Percentiles rank a stretch among this genome's conserved stretches.
Conservation (phyloP, 352 stramenopile species). For the Globisporangium solare region DNA sequence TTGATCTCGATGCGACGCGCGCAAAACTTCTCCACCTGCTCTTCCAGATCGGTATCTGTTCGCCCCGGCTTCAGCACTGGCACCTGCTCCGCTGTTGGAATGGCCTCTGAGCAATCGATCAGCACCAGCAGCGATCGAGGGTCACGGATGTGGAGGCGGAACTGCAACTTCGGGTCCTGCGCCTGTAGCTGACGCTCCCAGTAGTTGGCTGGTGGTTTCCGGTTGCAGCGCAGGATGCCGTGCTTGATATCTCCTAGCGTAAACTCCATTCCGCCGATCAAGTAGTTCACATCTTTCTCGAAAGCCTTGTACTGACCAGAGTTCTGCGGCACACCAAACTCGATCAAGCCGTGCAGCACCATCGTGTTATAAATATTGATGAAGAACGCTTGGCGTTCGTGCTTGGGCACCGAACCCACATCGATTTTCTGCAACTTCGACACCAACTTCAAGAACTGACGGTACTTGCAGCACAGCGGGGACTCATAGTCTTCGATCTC, state of each 20-base stretch:
- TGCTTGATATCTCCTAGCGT: conserved; percentile 85
- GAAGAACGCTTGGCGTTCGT: conserved; percentile 85
- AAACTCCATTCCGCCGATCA: conserved; percentile 71
- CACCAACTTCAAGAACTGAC: conserved; percentile 64
- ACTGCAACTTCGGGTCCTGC: conserved; percentile 79
- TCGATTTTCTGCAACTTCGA: conserved; percentile 67
- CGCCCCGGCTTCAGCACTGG: conserved; percentile 76
- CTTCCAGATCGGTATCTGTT: conserved; percentile 82
- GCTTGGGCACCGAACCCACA: conserved; percentile 67
- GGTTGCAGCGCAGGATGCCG: conserved; percentile 84
- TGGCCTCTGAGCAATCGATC: conserved; percentile 65
- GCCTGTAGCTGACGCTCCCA: conserved; percentile 82
- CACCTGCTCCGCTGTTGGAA: conserved; percentile 57
- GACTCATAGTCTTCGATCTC: conserved; percentile 47
- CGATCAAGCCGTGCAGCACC: conserved; percentile 81
- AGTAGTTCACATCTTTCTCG: conserved; percentile 77
- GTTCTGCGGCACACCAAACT: conserved; percentile 84
- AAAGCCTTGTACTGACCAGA: conserved; percentile 80
- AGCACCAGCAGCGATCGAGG: conserved; percentile 77
- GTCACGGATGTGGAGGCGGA: conserved; percentile 83
- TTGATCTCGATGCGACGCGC: conserved; percentile 59
- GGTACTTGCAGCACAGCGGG: conserved; percentile 57
- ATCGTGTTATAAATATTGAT: conserved; percentile 90
- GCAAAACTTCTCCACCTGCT: conserved; percentile 79
- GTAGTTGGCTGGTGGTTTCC: conserved; percentile 83